A percentile compares a stretch with the other conserved stretches of the same genome.
These are phyloP conservation scores for Venturia effusa DNA, from an alignment of 2,329 filamentous ascomycete species.

Conservation along the genomic window DNA sequence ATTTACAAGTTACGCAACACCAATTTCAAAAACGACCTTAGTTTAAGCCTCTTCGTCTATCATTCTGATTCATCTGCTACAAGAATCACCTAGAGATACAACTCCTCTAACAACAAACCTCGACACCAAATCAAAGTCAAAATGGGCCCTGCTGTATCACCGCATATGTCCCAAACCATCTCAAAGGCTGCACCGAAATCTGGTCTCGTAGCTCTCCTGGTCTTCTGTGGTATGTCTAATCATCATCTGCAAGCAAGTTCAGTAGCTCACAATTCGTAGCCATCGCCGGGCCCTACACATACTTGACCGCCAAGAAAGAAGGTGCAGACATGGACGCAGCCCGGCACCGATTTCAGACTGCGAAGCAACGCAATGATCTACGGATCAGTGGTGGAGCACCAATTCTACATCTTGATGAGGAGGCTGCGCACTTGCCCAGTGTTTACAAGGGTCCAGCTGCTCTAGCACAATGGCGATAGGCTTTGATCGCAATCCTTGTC, in stretches of 20 bases:
- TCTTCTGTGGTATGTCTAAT: background rate
- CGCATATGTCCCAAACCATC: background rate
- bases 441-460: background rate
- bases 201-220: background rate
- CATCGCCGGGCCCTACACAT: background rate
- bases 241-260: too few species aligned
- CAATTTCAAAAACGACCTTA: background rate
- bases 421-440: background rate
- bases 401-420: background rate
- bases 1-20: background rate
- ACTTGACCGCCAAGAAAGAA: background rate
- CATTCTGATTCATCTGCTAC: background rate
- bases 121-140: background rate
- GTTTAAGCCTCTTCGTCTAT: background rate
- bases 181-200: background rate
- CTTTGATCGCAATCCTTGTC: background rate
- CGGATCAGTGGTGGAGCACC: constrained; percentile 1
- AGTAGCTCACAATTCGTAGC: background rate
- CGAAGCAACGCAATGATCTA: constrained; percentile 1
- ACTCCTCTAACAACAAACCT: background rate
- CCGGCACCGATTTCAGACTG: background rate
- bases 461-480: background rate
- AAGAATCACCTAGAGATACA: background rate
- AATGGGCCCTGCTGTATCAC: background rate
- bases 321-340: background rate